phyloP scores from a whole-genome alignment of 805 yeast species.

The Saturnispora halmiae region DNA sequence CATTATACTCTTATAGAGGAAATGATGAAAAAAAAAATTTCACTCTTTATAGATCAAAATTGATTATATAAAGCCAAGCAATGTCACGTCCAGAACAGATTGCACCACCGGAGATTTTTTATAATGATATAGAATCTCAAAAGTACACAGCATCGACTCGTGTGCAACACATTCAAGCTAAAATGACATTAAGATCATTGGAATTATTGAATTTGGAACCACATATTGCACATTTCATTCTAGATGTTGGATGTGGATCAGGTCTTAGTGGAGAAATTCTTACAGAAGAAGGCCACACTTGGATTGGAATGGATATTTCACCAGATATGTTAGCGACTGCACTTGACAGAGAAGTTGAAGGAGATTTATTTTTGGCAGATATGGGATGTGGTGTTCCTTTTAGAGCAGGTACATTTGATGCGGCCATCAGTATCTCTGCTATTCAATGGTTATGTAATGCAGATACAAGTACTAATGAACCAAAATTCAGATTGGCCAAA shows the following conservation, averaged over 20 bases:
- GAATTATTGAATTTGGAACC: slow-evolving; percentile 74
- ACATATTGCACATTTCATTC: slow-evolving; percentile 50
- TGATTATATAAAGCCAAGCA: neutral
- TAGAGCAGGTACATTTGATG: slow-evolving; percentile 93
- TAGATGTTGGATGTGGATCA: slow-evolving; percentile 96
- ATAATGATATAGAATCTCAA: slow-evolving; percentile 79
- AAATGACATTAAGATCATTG: slow-evolving; percentile 90
- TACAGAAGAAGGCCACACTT: slow-evolving; percentile 84
- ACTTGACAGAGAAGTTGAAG: slow-evolving; percentile 83
- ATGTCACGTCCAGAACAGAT: slow-evolving; percentile 96
- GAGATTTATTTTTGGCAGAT: slow-evolving; percentile 85
- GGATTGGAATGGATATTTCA: slow-evolving; percentile 96
- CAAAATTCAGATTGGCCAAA: slow-evolving; percentile 66
- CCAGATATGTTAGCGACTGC: slow-evolving; percentile 96
- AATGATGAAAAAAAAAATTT: slow-evolving; percentile 1
- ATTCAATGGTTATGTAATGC: slow-evolving; percentile 98
- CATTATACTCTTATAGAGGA: too few species aligned
- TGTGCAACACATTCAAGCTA: slow-evolving; percentile 97
- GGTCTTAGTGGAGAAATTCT: slow-evolving; percentile 92
- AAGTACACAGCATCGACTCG: slow-evolving; percentile 91
- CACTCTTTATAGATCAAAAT: neutral
- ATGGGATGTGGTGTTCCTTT: slow-evolving; percentile 93
- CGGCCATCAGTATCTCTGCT: slow-evolving; percentile 89
- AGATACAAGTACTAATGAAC: slow-evolving; percentile 73
- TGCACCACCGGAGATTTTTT: slow-evolving; percentile 95